Conservation (phyloP, 345 rosid species). For the Acer campestre region DNA sequence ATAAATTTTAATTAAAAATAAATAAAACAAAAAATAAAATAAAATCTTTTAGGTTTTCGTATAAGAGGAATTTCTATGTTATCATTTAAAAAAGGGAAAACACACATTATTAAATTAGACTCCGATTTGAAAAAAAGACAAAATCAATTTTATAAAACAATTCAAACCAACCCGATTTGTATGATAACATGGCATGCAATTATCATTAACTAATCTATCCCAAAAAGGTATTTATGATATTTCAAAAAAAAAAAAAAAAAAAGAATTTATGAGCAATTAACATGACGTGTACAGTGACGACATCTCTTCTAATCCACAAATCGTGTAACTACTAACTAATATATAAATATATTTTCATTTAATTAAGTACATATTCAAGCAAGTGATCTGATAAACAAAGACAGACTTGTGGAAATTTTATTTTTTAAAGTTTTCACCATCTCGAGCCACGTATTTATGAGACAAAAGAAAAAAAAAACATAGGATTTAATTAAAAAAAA, state of each 20-base stretch:
- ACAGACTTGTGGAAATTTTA: background rate
- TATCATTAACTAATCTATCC: too few species aligned
- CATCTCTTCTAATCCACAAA: slow-evolving; percentile 12
- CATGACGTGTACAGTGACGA: slow-evolving; percentile 41
- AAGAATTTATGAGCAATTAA: background rate
- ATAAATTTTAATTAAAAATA: too few species aligned
- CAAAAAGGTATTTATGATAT: too few species aligned
- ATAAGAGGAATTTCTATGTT: too few species aligned
- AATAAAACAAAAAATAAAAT: too few species aligned
- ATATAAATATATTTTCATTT: too few species aligned
- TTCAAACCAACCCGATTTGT: background rate
- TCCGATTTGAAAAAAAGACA: background rate
- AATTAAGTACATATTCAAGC: background rate
- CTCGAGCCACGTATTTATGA: slow-evolving; percentile 64
- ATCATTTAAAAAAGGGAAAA: too few species aligned
- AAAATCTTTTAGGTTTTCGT: too few species aligned
- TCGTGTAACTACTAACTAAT: background rate
- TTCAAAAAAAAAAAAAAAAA: too few species aligned
- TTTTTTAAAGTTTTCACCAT: slow-evolving; percentile 21
- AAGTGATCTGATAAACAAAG: background rate
- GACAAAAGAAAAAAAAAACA: slow-evolving; percentile 1
- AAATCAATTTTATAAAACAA: background rate
- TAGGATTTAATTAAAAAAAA: slow-evolving; percentile 3
- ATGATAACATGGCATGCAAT: background rate
- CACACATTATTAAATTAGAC: background rate